phyloP scores from a whole-genome alignment of 345 rosid species.

The Schrenkiella parvula region DNA sequence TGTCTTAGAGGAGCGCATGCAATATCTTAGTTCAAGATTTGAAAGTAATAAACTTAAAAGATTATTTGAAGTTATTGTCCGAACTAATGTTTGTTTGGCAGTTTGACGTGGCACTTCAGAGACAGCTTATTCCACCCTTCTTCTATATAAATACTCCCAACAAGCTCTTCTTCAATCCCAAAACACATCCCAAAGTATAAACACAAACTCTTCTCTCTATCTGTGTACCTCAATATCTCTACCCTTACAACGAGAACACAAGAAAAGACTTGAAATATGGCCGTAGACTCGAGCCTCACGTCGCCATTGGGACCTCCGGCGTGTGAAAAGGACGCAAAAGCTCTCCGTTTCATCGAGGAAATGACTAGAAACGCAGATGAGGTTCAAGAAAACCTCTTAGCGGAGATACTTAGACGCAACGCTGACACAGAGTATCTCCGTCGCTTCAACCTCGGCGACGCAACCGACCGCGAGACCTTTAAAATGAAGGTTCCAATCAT shows the following conservation, averaged over 20 bases:
- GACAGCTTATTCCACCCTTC: neutral
- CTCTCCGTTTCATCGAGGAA: constrained; percentile 72
- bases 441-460: constrained; percentile 50
- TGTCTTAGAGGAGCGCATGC: constrained; percentile 23
- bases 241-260: neutral
- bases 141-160: constrained; percentile 46
- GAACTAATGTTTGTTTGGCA: constrained; percentile 11
- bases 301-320: constrained; percentile 75
- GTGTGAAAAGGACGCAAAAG: constrained; percentile 70
- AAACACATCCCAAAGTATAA: constrained; percentile 7
- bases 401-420: constrained; percentile 65
- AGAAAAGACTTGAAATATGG: constrained; percentile 39
- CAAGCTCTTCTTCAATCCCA: constrained; percentile 2
- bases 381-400: constrained; percentile 58
- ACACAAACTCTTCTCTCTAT: neutral
- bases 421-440: constrained; percentile 66
- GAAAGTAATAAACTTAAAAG: neutral
- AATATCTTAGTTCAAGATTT: constrained; percentile 15
- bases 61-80: constrained; percentile 12
- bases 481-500: constrained; percentile 71
- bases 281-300: constrained; percentile 55
- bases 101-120: constrained; percentile 38
- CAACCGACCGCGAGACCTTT: constrained; percentile 62
- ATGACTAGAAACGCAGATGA: constrained; percentile 60
- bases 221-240: neutral